Percentiles rank a stretch among this genome's conserved stretches.
phyloP scores from a whole-genome alignment of 192 early-diverging fungal genomes.

The Phycomyces blakesleeanus region DNA sequence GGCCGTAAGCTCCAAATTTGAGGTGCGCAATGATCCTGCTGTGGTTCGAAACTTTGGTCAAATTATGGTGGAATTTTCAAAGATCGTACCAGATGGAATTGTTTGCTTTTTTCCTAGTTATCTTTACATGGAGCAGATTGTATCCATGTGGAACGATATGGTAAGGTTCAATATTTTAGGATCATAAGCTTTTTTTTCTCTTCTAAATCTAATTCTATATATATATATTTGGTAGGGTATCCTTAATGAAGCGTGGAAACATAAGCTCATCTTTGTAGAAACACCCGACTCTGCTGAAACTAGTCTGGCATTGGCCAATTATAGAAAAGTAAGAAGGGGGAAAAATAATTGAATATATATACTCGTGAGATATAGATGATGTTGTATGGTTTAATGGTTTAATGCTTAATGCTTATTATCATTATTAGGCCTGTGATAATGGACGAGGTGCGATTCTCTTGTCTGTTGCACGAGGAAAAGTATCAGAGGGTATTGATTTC shows the following conservation, averaged over 20 bases:
- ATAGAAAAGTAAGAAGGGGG: conserved; percentile 58
- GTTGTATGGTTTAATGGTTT: no score
- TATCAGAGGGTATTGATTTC: conserved; percentile 99
- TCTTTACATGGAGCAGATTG: conserved; percentile 98
- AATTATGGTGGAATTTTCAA: conserved; percentile 90
- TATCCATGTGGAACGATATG: conserved; percentile 97
- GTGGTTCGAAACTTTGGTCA: conserved; percentile 99
- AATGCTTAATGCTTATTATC: no score
- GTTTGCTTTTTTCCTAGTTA: conserved; percentile 99
- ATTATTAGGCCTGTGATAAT: conserved; percentile 85
- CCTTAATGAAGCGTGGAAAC: conserved; percentile 89
- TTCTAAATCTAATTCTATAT: not conserved
- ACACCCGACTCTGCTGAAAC: conserved; percentile 99
- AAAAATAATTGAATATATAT: no score
- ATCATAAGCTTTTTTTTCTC: not conserved
- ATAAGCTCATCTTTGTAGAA: conserved; percentile 99
- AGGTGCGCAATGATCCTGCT: conserved; percentile 97
- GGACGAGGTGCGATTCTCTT: conserved; percentile 96
- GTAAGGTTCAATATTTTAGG: conserved; percentile 38
- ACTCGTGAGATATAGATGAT: no score
- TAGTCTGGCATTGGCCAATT: conserved; percentile 91
- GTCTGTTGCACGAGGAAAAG: conserved; percentile 98
- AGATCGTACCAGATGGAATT: conserved; percentile 93
- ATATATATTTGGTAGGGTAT: conserved; percentile 59
- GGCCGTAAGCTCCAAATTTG: conserved; percentile 94